A percentile compares a stretch with the other conserved stretches of the same genome.
phyloP scores from a whole-genome alignment of 2,329 filamentous ascomycete species.

The Talaromyces pinophilus region DNA sequence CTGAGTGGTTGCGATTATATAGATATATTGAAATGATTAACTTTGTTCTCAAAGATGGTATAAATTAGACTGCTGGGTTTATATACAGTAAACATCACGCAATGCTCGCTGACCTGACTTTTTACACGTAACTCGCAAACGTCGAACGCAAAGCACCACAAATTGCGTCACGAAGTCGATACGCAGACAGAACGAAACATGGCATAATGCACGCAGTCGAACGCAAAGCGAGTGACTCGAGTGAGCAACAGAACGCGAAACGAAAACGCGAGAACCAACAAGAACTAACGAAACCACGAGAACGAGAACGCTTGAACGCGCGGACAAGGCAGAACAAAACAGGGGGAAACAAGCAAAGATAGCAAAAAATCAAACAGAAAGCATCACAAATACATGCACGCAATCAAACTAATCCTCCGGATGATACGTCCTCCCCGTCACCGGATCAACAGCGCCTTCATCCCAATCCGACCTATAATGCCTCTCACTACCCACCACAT shows the following conservation, averaged over 20 bases:
- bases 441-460: constrained; percentile 23
- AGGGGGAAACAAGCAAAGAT: not conserved
- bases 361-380: not conserved
- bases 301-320: constrained; percentile 2
- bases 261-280: not conserved
- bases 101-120: constrained; percentile 10
- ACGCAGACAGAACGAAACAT: not conserved
- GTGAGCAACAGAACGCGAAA: constrained; percentile 6
- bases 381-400: not conserved
- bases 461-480: constrained; percentile 18
- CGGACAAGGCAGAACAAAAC: not conserved
- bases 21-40: no score
- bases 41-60: constrained; percentile 29
- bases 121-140: not conserved
- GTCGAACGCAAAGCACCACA: not conserved
- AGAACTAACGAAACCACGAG: not conserved
- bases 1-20: no score
- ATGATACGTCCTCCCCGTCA: constrained; percentile 22
- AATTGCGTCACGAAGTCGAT: constrained; percentile 2
- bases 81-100: not conserved
- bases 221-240: not conserved
- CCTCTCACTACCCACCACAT: constrained; percentile 11
- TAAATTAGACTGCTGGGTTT: not conserved
- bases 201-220: not conserved
- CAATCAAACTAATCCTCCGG: constrained; percentile 15